Percentiles rank a stretch among this genome's conserved stretches.
Evolutionary conservation across 257 asterid genomes (phyloP).

Genomic region (Gentiana dahurica): DNA sequence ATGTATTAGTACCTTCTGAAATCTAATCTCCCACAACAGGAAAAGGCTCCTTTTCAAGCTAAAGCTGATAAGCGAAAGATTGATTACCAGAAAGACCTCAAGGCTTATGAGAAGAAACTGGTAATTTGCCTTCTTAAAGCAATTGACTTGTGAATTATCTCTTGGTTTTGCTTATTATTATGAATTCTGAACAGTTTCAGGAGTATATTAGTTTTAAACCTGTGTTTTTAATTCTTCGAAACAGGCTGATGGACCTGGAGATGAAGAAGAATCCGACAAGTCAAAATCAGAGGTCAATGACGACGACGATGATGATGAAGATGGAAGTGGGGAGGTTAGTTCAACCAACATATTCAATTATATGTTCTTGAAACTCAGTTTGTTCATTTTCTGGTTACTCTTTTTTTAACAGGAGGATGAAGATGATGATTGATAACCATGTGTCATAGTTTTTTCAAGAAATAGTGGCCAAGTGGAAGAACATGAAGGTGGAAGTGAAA

Average conservation of each 20-base stretch:
- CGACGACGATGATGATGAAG: constrained; percentile 19
- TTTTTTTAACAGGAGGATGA: constrained; percentile 9
- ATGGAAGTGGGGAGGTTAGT: constrained; percentile 23
- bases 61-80: constrained; percentile 73
- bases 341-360: too few species aligned
- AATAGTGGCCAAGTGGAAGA: too few species aligned
- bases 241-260: constrained; percentile 16
- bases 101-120: constrained; percentile 54
- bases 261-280: constrained; percentile 24
- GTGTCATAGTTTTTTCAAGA: too few species aligned
- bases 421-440: constrained; percentile 4
- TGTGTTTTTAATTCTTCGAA: too few species aligned
- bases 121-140: constrained; percentile 12
- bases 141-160: too few species aligned
- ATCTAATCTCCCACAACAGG: constrained; percentile 22
- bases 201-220: too few species aligned
- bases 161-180: too few species aligned
- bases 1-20: neutral
- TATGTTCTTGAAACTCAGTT: neutral
- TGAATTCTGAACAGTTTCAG: too few species aligned
- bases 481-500: too few species aligned
- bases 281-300: constrained; percentile 25
- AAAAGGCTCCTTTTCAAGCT: constrained; percentile 62
- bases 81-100: constrained; percentile 52
- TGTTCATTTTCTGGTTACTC: too few species aligned